phyloP scores from a whole-genome alignment of 768 basidiomycete genomes.

The Pisolithus marmoratus region DNA sequence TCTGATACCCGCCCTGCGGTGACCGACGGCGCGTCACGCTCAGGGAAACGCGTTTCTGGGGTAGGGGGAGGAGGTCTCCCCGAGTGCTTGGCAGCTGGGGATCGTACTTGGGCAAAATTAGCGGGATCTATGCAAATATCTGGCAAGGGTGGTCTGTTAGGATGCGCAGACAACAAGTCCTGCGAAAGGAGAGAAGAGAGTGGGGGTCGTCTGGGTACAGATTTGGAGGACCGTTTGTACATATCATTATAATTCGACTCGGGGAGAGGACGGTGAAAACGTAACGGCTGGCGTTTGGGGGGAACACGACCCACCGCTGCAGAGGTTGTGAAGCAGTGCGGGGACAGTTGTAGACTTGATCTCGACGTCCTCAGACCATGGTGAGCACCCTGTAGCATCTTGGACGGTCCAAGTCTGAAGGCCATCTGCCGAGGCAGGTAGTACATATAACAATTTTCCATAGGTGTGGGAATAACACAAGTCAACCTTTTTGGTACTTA shows the following conservation, averaged over 20 bases:
- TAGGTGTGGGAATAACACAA: not conserved
- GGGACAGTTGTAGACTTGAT: not conserved
- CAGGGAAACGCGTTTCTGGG: too few species aligned
- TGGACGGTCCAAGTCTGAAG: not conserved
- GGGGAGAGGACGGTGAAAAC: not conserved
- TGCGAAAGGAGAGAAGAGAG: not conserved
- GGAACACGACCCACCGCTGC: not conserved
- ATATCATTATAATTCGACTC: not conserved
- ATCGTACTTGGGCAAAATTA: not conserved
- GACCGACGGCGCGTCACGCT: too few species aligned
- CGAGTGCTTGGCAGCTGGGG: too few species aligned
- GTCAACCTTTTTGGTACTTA: not conserved
- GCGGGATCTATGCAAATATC: not conserved
- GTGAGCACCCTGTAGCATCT: slow-evolving; percentile 1
- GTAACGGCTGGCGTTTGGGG: not conserved
- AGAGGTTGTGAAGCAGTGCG: slow-evolving; percentile 3
- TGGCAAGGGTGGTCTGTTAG: not conserved
- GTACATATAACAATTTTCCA: not conserved
- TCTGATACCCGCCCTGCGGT: too few species aligned
- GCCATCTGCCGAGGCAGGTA: not conserved
- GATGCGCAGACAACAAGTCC: not conserved
- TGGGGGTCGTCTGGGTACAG: not conserved
- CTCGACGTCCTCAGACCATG: not conserved
- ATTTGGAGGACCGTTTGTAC: not conserved
- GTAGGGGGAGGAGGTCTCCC: too few species aligned